Evolutionary conservation across 441 rosid genomes (phyloP).

Genomic region (Brassica hybrid): DNA sequence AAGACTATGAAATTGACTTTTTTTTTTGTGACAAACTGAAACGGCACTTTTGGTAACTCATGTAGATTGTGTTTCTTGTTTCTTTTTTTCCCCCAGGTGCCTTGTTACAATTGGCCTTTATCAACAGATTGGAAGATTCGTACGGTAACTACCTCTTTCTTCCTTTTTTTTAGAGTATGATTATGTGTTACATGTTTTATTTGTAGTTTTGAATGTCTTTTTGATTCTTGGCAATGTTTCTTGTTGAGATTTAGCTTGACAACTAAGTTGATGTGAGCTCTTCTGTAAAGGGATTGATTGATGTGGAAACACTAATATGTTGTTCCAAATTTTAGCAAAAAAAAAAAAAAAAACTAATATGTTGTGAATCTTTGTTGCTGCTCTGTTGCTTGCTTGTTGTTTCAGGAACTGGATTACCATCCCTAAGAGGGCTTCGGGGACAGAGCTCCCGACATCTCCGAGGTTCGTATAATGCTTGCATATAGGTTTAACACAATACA

Average conservation of each 20-base stretch:
- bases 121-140: constrained; percentile 63
- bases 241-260: neutral
- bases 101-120: constrained; percentile 42
- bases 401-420: constrained; percentile 53
- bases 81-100: constrained; percentile 54
- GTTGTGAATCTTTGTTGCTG: neutral
- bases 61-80: constrained; percentile 17
- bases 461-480: constrained; percentile 48
- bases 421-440: constrained; percentile 49
- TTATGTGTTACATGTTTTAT: neutral
- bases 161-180: too few relatives aligned
- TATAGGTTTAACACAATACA: neutral
- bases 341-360: neutral
- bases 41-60: constrained; percentile 29
- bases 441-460: constrained; percentile 55
- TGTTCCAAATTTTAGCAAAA: too few relatives aligned
- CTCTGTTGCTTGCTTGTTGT: neutral
- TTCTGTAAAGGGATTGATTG: neutral
- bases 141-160: constrained; percentile 51
- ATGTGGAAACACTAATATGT: neutral
- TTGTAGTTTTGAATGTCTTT: too few relatives aligned
- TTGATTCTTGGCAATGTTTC: constrained; percentile 4
- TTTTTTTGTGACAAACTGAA: constrained; percentile 9
- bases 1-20: constrained; percentile 22
- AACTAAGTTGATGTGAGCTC: too few relatives aligned